phyloP scores from a whole-genome alignment of 2,329 filamentous ascomycete species.

The Colletotrichum sp. region DNA sequence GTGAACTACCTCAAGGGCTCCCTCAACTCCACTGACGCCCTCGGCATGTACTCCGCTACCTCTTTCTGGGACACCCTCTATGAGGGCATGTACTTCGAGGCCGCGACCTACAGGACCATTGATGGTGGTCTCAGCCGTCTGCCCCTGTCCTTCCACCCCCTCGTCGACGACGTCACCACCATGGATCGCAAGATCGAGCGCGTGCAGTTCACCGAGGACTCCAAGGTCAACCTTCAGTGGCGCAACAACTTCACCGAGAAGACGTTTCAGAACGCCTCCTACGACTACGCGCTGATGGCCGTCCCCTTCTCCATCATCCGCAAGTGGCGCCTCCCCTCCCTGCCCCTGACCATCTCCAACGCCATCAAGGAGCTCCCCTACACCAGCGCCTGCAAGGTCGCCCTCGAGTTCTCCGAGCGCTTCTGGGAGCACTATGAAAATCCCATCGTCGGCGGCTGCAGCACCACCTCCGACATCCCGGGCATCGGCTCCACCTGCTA shows the following conservation, averaged over 20 bases:
- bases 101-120: constrained; percentile 68
- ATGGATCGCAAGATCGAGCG: constrained; percentile 63
- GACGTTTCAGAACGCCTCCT: constrained; percentile 52
- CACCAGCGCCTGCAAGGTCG: constrained; percentile 58
- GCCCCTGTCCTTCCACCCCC: constrained; percentile 66
- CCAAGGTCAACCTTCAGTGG: constrained; percentile 65
- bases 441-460: constrained; percentile 70
- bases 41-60: constrained; percentile 33
- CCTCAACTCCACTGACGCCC: constrained; percentile 57
- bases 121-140: constrained; percentile 62
- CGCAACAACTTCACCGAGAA: constrained; percentile 45
- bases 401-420: constrained; percentile 71
- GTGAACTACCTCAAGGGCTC: constrained; percentile 60
- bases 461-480: constrained; percentile 59
- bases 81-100: constrained; percentile 64
- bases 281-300: constrained; percentile 71
- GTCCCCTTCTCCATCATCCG: constrained; percentile 69
- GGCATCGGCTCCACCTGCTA: constrained; percentile 70
- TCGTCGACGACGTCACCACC: constrained; percentile 61
- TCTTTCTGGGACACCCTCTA: constrained; percentile 57
- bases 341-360: constrained; percentile 46
- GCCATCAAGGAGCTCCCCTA: constrained; percentile 54
- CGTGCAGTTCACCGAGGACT: constrained; percentile 52
- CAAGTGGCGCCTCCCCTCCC: constrained; percentile 60
- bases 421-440: constrained; percentile 59